A percentile compares a stretch with the other conserved stretches of the same genome.
phyloP scores from a whole-genome alignment of 208 protist genomes.

The Leishmania gerbilli region DNA sequence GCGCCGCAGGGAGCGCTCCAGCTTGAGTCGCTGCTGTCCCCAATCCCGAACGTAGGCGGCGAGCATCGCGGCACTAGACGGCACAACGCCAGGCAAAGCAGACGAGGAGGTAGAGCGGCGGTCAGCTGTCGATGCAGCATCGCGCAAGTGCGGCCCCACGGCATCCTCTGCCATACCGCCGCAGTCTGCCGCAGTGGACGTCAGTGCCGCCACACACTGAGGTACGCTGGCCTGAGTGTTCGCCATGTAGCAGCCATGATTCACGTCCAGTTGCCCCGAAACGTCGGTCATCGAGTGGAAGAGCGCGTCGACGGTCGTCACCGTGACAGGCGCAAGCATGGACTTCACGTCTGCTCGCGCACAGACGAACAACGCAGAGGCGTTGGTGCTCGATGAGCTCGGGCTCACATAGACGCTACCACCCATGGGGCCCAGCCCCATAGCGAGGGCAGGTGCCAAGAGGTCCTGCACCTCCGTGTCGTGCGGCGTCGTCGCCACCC shows the following conservation, averaged over 20 bases:
- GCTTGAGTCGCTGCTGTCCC: conserved; percentile 21
- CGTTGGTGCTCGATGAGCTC: neutral
- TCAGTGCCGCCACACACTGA: conserved; percentile 22
- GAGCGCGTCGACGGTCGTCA: conserved; percentile 19
- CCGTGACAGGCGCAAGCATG: conserved; percentile 17
- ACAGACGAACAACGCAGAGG: conserved; percentile 8
- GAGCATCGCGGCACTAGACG: conserved; percentile 23
- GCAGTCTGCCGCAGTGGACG: conserved; percentile 24
- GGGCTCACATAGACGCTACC: conserved; percentile 9
- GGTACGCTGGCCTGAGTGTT: neutral
- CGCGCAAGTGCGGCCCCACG: conserved; percentile 17
- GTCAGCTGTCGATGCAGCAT: neutral
- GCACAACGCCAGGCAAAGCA: neutral
- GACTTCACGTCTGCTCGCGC: conserved; percentile 8
- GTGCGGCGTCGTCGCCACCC: neutral
- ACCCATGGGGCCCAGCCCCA: conserved; percentile 23
- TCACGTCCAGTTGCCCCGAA: conserved; percentile 17
- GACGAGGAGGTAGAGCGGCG: neutral
- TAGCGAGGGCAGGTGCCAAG: conserved; percentile 17
- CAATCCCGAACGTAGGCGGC: conserved; percentile 15
- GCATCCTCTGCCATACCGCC: conserved; percentile 21
- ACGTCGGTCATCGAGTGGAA: conserved; percentile 2
- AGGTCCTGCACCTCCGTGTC: conserved; percentile 25
- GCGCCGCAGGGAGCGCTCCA: conserved; percentile 33
- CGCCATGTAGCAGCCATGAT: conserved; percentile 27